Evolutionary conservation across 2,329 filamentous ascomycete species (phyloP).

Genomic region (Alternaria incomplexa): DNA sequence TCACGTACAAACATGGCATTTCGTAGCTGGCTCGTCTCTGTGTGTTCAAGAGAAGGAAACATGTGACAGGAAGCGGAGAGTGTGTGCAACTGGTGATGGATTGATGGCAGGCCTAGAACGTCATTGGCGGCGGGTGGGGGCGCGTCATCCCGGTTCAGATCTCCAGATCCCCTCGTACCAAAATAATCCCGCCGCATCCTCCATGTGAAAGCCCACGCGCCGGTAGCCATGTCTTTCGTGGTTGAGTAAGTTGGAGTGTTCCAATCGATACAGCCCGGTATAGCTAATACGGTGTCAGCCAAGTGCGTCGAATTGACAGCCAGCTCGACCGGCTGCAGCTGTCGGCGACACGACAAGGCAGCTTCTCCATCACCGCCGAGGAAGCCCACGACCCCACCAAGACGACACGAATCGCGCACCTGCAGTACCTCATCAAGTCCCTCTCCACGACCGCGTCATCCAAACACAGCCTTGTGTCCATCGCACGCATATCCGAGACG

Average conservation of each 20-base stretch:
- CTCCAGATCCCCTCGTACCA: conserved; percentile 9
- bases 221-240: conserved; percentile 50
- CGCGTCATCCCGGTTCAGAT: conserved; percentile 14
- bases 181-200: conserved; percentile 6
- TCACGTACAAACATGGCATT: background rate
- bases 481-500: conserved; percentile 63
- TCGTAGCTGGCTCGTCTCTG: background rate
- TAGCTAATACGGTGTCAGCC: conserved; percentile 48
- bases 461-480: conserved; percentile 65
- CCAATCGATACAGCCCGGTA: background rate
- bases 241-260: conserved; percentile 44
- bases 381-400: conserved; percentile 48
- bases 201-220: conserved; percentile 22
- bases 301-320: conserved; percentile 63
- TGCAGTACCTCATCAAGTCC: conserved; percentile 72
- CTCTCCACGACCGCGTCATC: conserved; percentile 73
- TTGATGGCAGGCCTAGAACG: conserved; percentile 1
- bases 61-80: background rate
- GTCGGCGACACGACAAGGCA: conserved; percentile 37
- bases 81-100: background rate
- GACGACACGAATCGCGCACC: conserved; percentile 59
- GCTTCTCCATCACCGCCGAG: conserved; percentile 39
- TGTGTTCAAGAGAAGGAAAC: background rate
- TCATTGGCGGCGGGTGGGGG: conserved; percentile 5
- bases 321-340: conserved; percentile 65